Base-by-base conservation (phyloP, 179 eudicot species). In the Spinacia oleracea region DNA sequence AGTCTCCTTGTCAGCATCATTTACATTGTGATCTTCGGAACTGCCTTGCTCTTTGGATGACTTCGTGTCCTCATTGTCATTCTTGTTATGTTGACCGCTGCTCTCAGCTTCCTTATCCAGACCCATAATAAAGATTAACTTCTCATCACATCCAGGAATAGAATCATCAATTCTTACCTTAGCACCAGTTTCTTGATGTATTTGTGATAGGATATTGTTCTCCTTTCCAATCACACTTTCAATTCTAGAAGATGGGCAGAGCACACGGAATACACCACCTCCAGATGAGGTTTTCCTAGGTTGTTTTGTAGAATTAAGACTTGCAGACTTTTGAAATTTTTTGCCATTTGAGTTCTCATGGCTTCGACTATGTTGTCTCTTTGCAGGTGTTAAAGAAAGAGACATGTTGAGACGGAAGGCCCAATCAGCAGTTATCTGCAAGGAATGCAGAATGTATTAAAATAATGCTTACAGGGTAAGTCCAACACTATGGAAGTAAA, bases 151-250 rank as follows among this genome's bases (percentile, higher is more conserved):
- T 72, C 94, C 98, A 40, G 88, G 82, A 56, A 91, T 65, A 45
- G 84, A 76, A 58, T 90, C 97, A 82, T 93, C 92, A 46, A 91
- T 88, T 77, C 87, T 86, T 76, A 96, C 83, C 80, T 81, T 88
- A 70, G 97, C 94, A 42, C 98, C 96, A 16, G 93, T 89, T 84
- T 91, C 92, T 60, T 87, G 83, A 34, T 92, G 85, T 84, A 93
- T 90, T 77, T 89, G 92, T 75, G 91, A 83, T 75, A 93, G 83
- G 56, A 84, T 79, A 67, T 70, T 66, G 58, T 89, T 96, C 60
- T 76, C 88, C 75, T 90, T 85, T 50, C 92, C 97, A 73, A 80
- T 87, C 65, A 93, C 83, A 75, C 86, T 82, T 56, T 84, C 97
- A 77, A 83, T 78, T 77, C 80, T 89, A 40, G 91, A 83, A 82